Evolutionary conservation across 176 grass and related monocot species (phyloP), one percentile per base, ranked within the genome.

Genomic region (Aegilops sharonensis): DNA sequence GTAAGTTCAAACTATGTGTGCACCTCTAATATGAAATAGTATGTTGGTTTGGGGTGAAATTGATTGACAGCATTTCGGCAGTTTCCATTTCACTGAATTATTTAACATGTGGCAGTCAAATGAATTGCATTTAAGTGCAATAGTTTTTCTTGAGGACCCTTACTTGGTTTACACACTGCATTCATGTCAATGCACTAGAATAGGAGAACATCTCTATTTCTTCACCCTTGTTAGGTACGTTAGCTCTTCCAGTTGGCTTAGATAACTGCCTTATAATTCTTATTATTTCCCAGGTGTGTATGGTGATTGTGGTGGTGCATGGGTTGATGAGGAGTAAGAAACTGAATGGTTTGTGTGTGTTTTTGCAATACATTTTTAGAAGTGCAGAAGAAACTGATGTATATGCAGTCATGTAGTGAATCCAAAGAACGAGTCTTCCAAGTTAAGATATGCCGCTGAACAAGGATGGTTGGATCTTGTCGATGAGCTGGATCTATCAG

Each of bases 261-360:
- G 37, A 18, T 0, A 35, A 21, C 18, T 64, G 52, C 3, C 52
- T 42, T 39, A 2, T 85, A 31, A 88, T 75, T 45, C 3, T 47
- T 29, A 20, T 76, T 30, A 11, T 74, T 18, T 78, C 83, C 12
- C 88, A 98, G 95, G 95, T 92, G 93, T 98, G 39, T 98, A 98
- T 77, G 95, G 95, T 86, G 93, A 98, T 86, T 98, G 93, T 89
- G 74, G 78, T 72, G 91, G 93, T 32, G 86, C 75, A 52, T 94
- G 74, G 88, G 93, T 98, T 88, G 81, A 94, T 11, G 95, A 98
- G 82, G 85, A 95, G 95, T 98, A 87, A 94, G 85, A 60, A 34
- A 21, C 35, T 65, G 14, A 69, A 13, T 87, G n/a, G 62, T 32
- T 57, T 76, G 47, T 72, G 3, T 64, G 9, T 85, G 59, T 63